Evolutionary conservation across 805 yeast species (phyloP).

Genomic region (Debaryomyces castellii): DNA sequence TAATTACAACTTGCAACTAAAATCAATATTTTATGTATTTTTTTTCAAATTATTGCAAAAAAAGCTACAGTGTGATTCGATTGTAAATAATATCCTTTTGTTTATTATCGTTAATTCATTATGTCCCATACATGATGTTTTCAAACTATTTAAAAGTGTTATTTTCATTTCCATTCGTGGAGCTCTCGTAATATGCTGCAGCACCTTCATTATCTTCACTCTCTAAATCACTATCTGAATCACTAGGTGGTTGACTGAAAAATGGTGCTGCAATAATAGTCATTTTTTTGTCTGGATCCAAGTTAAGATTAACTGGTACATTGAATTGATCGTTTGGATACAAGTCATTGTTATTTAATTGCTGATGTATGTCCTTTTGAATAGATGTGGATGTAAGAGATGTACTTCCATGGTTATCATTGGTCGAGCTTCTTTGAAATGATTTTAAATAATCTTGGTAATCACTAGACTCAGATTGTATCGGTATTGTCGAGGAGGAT

Average conservation of each 20-base stretch:
- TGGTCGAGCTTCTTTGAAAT: constrained; percentile 9
- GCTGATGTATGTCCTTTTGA: constrained; percentile 1
- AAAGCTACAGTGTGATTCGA: too few species aligned
- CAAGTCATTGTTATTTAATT: constrained; percentile 3
- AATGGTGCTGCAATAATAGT: constrained; percentile 38
- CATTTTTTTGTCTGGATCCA: constrained; percentile 1
- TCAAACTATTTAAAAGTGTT: not conserved
- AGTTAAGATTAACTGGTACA: not conserved
- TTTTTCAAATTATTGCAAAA: too few species aligned
- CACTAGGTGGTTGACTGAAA: constrained; percentile 39
- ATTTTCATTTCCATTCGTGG: not conserved
- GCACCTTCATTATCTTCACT: constrained; percentile 1
- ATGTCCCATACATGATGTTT: not conserved
- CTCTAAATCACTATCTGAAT: constrained; percentile 25
- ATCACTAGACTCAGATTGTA: constrained; percentile 10
- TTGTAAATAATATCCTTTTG: too few species aligned
- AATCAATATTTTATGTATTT: too few species aligned
- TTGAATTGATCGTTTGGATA: constrained; percentile 2
- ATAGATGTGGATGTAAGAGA: constrained; percentile 17
- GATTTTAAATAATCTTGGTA: constrained; percentile 20
- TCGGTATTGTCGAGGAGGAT: not conserved
- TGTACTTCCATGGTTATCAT: constrained; percentile 7
- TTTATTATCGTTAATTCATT: not conserved
- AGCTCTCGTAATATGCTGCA: not conserved
- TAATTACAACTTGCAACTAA: too few species aligned